A percentile compares a stretch with the other conserved stretches of the same genome.
Evolutionary conservation across 495 filamentous ascomycete species (phyloP).

Genomic region (Lasiosphaeria hispida): DNA sequence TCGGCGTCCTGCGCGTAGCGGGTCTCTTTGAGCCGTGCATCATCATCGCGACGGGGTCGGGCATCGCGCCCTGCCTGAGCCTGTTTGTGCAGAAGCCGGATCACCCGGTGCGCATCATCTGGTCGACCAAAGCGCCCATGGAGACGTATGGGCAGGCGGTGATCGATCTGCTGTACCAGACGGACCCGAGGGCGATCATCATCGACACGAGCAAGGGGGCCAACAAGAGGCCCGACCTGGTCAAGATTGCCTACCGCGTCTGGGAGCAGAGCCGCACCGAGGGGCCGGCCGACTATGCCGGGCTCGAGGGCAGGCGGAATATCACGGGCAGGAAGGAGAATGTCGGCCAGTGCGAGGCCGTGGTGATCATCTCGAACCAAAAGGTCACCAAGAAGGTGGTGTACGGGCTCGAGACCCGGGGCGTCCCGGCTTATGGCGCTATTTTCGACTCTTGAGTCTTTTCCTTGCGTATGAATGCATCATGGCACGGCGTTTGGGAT

Average conservation of each 20-base stretch:
- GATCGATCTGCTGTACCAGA: conserved; percentile 40
- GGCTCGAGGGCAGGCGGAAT: conserved; percentile 54
- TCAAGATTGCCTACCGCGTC: conserved; percentile 56
- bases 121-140: conserved; percentile 45
- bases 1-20: conserved; percentile 71
- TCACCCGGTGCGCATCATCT: conserved; percentile 48
- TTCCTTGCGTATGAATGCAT: background rate
- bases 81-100: conserved; percentile 42
- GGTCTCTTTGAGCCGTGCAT: conserved; percentile 66
- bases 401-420: conserved; percentile 67
- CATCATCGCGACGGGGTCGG: conserved; percentile 79
- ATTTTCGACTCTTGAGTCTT: conserved; percentile 70
- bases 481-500: background rate
- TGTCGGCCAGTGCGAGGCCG: conserved; percentile 59
- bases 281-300: conserved; percentile 57
- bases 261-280: conserved; percentile 55
- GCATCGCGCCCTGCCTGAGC: conserved; percentile 68
- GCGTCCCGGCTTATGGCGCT: conserved; percentile 70
- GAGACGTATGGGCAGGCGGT: conserved; percentile 46
- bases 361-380: conserved; percentile 75
- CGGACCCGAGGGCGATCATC: conserved; percentile 49
- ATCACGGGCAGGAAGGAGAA: conserved; percentile 56
- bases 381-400: conserved; percentile 68
- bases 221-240: conserved; percentile 45
- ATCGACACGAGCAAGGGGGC: conserved; percentile 47